phyloP scores from a whole-genome alignment of 805 yeast genomes.

The Torulaspora indica region DNA sequence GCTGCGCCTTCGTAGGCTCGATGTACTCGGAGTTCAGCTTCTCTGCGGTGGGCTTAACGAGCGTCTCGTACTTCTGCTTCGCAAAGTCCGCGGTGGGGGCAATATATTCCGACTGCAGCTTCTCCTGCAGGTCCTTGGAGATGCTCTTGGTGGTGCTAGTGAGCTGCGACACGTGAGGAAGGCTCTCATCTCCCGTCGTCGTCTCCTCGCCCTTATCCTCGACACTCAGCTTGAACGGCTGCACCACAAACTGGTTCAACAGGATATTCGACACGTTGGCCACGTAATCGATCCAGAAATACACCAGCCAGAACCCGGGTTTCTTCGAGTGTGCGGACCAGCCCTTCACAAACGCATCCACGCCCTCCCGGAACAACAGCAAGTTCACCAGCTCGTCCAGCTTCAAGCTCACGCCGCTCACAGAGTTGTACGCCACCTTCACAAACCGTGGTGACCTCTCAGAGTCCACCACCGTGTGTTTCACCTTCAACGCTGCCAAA shows the following conservation, averaged over 20 bases:
- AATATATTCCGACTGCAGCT: constrained; percentile 22
- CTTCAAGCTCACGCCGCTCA: constrained; percentile 12
- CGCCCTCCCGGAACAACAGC: constrained; percentile 31
- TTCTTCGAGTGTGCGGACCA: constrained; percentile 18
- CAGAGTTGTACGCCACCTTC: constrained; percentile 16
- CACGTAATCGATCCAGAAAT: constrained; percentile 30
- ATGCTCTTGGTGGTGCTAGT: constrained; percentile 29
- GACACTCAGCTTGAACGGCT: constrained; percentile 26
- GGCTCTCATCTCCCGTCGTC: constrained; percentile 5
- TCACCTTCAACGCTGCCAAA: constrained; percentile 13
- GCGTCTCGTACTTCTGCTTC: constrained; percentile 22
- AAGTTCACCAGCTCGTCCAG: constrained; percentile 28
- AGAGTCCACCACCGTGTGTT: constrained; percentile 20
- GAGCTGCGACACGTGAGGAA: constrained; percentile 32
- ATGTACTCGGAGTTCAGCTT: constrained; percentile 19
- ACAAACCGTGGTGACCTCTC: constrained; percentile 19
- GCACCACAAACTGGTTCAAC: constrained; percentile 28
- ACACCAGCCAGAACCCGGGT: constrained; percentile 30
- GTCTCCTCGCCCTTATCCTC: constrained; percentile 7
- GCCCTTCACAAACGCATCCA: constrained; percentile 24
- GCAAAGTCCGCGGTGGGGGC: constrained; percentile 26
- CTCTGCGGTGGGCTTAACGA: constrained; percentile 27
- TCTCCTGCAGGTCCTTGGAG: constrained; percentile 26
- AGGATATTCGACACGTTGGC: constrained; percentile 32
- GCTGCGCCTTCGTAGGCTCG: constrained; percentile 20